These are phyloP conservation scores for Fagus crenata DNA, from an alignment of 306 rosid genomes.

Conservation along the genomic window DNA sequence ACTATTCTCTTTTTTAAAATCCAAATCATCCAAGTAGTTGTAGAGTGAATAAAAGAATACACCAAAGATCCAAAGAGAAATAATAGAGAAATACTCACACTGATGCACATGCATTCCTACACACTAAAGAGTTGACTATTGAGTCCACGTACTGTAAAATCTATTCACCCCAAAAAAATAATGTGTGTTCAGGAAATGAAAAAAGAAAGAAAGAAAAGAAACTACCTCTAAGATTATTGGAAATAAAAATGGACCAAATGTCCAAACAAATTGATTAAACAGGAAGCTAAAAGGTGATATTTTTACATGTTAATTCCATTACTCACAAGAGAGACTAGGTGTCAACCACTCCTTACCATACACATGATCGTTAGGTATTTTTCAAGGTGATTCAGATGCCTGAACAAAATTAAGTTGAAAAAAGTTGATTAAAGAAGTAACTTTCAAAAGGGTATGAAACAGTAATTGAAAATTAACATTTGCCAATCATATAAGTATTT, in stretches of 20 bases:
- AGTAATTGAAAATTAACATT: neutral
- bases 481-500: neutral
- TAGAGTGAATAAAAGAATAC: neutral
- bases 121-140: neutral
- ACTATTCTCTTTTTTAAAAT: neutral
- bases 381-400: neutral
- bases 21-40: conserved; percentile 4
- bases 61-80: neutral
- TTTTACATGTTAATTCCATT: neutral
- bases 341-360: neutral
- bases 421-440: neutral
- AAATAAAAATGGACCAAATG: neutral
- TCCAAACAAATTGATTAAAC: neutral
- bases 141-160: neutral
- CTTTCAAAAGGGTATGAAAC: neutral
- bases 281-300: neutral
- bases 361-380: neutral
- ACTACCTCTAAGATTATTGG: neutral
- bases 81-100: neutral
- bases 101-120: neutral
- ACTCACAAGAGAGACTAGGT: neutral
- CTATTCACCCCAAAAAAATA: neutral
- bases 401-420: neutral
- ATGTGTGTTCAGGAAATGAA: neutral
- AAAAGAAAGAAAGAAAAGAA: neutral